Base-by-base conservation (phyloP, 2,329 filamentous ascomycete species). In the Scolecobasidium constrictum region DNA sequence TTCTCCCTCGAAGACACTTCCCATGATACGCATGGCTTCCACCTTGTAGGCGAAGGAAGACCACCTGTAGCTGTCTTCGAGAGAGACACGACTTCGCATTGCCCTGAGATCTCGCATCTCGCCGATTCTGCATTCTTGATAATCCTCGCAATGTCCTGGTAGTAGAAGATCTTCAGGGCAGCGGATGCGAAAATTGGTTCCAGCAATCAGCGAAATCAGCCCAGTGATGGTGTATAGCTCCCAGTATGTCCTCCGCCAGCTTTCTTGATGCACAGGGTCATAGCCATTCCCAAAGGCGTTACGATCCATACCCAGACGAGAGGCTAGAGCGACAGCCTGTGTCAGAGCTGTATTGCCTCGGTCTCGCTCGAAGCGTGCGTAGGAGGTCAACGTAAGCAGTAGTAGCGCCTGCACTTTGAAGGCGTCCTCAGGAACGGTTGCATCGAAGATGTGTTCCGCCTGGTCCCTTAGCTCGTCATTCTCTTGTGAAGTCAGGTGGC, bases 191-290 rank as follows among this genome's bases (percentile, higher is more conserved):
- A 31, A 31, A n/a, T 31, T n/a, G 26, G n/a, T 31, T 9, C 26
- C 26, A 31, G 26, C 26, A 9, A 31, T 31, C 9, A 31, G 26
- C 9, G 26, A 31, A n/a, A 31, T 31, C 26, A 31, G n/a, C 9
- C 26, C 26, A n/a, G 26, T 31, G 26, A 31, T 74, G 16, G 85
- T 73, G 56, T 81, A 90, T 28, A 85, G 54, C 52, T 76, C 86
- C 88, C 88, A 94, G 87, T 87, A 95, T 2, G 87, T 95, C 45
- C 88, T 73, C 15, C 86, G 75, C 75, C 86, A 82, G 57, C 82
- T 85, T 61, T 95, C 88, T 56, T 88, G 83, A 3, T 87, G 58
- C 2, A 86, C 68, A 0, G 76, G 69, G 46, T 82, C 75, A 4
- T 77, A 76, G 20, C 72, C 67, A n/a, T 31, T 7, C 9, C 26